Evolutionary conservation across 1,139 yeast genomes (phyloP).

Genomic region (Scheffersomyces titani): DNA sequence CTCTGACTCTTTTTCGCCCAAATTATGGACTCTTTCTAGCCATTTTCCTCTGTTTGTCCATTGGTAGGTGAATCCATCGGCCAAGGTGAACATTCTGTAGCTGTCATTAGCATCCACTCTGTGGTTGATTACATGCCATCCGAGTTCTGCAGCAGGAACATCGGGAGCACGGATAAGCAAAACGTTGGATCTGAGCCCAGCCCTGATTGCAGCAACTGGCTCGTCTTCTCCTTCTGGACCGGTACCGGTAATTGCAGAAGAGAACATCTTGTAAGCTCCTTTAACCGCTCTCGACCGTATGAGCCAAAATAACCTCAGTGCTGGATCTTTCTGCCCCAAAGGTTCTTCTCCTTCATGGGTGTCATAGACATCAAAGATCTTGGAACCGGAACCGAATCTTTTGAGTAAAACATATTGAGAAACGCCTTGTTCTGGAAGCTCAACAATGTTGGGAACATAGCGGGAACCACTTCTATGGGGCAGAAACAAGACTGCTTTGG

Average conservation of each 20-base stretch:
- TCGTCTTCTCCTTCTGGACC: constrained; percentile 51
- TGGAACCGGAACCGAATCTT: constrained; percentile 61
- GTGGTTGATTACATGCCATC: constrained; percentile 64
- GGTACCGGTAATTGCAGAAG: constrained; percentile 36
- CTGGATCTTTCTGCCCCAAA: constrained; percentile 39
- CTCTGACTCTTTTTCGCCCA: constrained; percentile 64
- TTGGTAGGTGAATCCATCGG: constrained; percentile 61
- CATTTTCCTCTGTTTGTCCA: constrained; percentile 64
- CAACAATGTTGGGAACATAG: constrained; percentile 55
- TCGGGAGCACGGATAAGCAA: constrained; percentile 51
- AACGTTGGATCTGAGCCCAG: constrained; percentile 61
- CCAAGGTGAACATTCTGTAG: constrained; percentile 57
- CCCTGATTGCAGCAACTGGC: constrained; percentile 59
- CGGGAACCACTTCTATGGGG: constrained; percentile 61
- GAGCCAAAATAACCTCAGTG: constrained; percentile 50
- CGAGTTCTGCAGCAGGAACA: constrained; percentile 53
- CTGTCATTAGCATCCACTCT: constrained; percentile 63
- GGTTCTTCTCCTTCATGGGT: constrained; percentile 34
- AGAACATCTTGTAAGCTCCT: constrained; percentile 62
- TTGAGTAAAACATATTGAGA: constrained; percentile 48
- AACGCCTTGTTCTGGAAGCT: constrained; percentile 34
- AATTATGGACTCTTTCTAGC: constrained; percentile 55
- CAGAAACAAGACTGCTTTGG: constrained; percentile 54
- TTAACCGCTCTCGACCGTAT: constrained; percentile 62
- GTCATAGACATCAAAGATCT: constrained; percentile 55